These are phyloP conservation scores for Pichia sp. DNA, from an alignment of 1,139 yeast genomes.

Conservation along the genomic window DNA sequence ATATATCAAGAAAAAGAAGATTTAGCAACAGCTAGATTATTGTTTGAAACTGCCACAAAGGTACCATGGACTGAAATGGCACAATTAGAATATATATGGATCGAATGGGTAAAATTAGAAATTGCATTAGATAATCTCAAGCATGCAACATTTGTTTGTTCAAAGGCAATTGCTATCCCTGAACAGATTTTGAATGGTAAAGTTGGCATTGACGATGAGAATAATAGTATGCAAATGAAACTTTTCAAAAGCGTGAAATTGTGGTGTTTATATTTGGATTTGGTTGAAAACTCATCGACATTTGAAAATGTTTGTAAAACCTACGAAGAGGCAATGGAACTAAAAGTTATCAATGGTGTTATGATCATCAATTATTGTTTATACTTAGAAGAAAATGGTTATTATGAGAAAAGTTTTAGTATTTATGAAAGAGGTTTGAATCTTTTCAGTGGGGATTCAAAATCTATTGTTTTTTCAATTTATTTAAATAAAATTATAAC, in stretches of 20 bases:
- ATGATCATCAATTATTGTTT: slow-evolving; percentile 61
- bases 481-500: slow-evolving; percentile 52
- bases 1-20: slow-evolving; percentile 45
- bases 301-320: slow-evolving; percentile 37
- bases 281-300: slow-evolving; percentile 57
- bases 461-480: slow-evolving; percentile 67
- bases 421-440: slow-evolving; percentile 64
- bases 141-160: slow-evolving; percentile 48
- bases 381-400: slow-evolving; percentile 46
- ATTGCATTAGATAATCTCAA: slow-evolving; percentile 44
- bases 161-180: slow-evolving; percentile 45
- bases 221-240: slow-evolving; percentile 49
- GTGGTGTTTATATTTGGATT: slow-evolving; percentile 72
- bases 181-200: slow-evolving; percentile 22
- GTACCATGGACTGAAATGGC: slow-evolving; percentile 61
- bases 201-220: slow-evolving; percentile 38
- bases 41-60: slow-evolving; percentile 55
- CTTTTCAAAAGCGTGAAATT: slow-evolving; percentile 45
- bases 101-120: slow-evolving; percentile 67
- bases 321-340: slow-evolving; percentile 53
- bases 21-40: slow-evolving; percentile 28
- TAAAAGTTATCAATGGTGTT: slow-evolving; percentile 66
- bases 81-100: slow-evolving; percentile 64
- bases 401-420: slow-evolving; percentile 48
- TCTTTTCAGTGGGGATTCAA: slow-evolving; percentile 54